Evolutionary conservation across 106 monocot species (phyloP), one percentile per base, ranked within the genome.

Genomic region (Dioscorea zingiberensis): DNA sequence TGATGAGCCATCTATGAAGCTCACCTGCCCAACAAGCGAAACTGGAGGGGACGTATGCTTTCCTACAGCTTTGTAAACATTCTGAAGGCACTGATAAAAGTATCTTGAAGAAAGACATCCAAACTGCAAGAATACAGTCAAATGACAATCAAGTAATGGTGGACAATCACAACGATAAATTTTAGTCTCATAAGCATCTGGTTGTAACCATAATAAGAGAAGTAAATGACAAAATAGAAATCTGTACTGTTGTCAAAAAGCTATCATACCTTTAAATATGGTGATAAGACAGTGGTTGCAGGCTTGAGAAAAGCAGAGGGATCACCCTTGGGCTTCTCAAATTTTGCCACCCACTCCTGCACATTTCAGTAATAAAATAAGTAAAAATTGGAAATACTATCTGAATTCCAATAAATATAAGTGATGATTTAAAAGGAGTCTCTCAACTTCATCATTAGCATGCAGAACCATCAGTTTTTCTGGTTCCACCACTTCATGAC

Each of bases 281-380:
- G 94, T 71, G 94, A 94, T 65, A 94, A 77, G 28, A 90, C 68
- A 59, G 94, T 94, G 16, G 94, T 94, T 56, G 89, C 78, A 46
- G 94, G 94, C 65, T 84, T 87, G 68, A 90, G 32, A 68, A 94
- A 94, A 10, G 89, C 89, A 68, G 89, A 94, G 25, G 94, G 94
- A 69, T 94, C 78, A 45, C 94, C 82, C 69, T 94, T 94, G 11
- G 94, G 94, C 78, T 94, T 94, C 77, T 94, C 94, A 82, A 90
- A 94, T 19, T 84, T 86, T 28, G 86, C 83, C 14, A 94, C 82
- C 89, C 86, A 86, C 16, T 80, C 78, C 93, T 93, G 65, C 56
- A 62, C 14, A 70, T 18, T 54, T 63, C 21, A 11, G 8, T 70
- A 46, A 54, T 12, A 23, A 62, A 15, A 54, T 17, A 59, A 19